phyloP scores from a whole-genome alignment of 2,329 filamentous ascomycete species.

The Cordyceps cicadae region DNA sequence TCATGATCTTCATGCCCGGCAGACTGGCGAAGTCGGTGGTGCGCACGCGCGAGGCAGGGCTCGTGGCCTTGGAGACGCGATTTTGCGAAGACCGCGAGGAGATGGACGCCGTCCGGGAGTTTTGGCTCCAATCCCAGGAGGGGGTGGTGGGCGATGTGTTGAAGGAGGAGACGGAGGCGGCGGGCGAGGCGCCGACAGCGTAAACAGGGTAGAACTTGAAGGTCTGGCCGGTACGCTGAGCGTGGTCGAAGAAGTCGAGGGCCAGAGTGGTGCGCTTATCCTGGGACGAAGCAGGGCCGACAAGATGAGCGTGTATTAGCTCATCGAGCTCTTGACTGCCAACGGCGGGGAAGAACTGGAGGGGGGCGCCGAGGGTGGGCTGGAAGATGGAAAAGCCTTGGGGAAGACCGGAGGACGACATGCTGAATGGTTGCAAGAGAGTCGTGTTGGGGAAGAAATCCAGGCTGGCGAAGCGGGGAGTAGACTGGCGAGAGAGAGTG shows the following conservation, averaged over 20 bases:
- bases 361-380: constrained; percentile 44
- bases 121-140: constrained; percentile 37
- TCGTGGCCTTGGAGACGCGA: constrained; percentile 20
- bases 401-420: constrained; percentile 23
- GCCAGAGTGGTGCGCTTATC: constrained; percentile 52
- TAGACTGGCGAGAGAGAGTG: background rate
- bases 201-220: constrained; percentile 54
- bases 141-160: constrained; percentile 42
- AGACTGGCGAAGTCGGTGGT: constrained; percentile 41
- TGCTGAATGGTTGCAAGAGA: constrained; percentile 13
- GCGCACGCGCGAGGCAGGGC: constrained; percentile 21
- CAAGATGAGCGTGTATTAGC: constrained; percentile 50
- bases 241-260: constrained; percentile 51
- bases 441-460: background rate
- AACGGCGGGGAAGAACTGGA: constrained; percentile 61
- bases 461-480: background rate
- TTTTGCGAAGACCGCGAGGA: constrained; percentile 24
- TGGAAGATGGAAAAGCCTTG: constrained; percentile 54
- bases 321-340: constrained; percentile 52
- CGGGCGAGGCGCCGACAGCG: constrained; percentile 35
- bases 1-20: constrained; percentile 60
- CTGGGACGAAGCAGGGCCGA: constrained; percentile 42
- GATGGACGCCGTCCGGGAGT: constrained; percentile 22
- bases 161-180: constrained; percentile 40
- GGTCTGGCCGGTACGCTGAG: constrained; percentile 44